Conservation (phyloP, 805 yeast species). For the Komagataella populi region DNA sequence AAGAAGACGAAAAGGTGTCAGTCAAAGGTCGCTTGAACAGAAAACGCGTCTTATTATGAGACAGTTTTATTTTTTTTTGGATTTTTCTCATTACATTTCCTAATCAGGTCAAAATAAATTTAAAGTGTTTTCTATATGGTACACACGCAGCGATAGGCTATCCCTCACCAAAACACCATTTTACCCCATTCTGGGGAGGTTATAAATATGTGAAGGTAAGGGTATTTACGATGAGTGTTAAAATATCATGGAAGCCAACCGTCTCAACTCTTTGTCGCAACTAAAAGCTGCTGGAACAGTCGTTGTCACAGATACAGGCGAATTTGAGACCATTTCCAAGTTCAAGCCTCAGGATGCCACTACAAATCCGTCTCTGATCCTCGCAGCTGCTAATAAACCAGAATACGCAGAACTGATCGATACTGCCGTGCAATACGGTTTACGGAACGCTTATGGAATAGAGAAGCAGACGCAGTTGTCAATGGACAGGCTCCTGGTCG, state of each 20-base stretch:
- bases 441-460: conserved; percentile 39
- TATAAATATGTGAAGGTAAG: not conserved
- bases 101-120: not conserved
- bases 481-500: conserved; percentile 84
- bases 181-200: not conserved
- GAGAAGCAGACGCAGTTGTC: conserved; percentile 72
- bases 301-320: conserved; percentile 98
- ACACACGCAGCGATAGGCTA: not conserved
- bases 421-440: conserved; percentile 79
- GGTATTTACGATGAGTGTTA: not conserved
- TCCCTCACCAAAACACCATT: not conserved
- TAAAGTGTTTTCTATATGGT: not conserved
- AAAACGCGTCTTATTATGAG: not conserved
- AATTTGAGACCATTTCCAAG: conserved; percentile 93
- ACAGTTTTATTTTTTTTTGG: too few species aligned
- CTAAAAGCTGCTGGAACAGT: conserved; percentile 91
- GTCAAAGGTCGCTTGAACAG: not conserved
- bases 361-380: conserved; percentile 93
- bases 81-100: not conserved
- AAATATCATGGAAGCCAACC: not conserved
- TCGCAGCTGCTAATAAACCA: conserved; percentile 88
- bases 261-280: conserved; percentile 64
- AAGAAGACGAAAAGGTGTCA: not conserved
- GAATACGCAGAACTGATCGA: conserved; percentile 86
- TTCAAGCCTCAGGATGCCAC: conserved; percentile 99